phyloP scores from a whole-genome alignment of 441 rosid species.

The Capsella rubella region DNA sequence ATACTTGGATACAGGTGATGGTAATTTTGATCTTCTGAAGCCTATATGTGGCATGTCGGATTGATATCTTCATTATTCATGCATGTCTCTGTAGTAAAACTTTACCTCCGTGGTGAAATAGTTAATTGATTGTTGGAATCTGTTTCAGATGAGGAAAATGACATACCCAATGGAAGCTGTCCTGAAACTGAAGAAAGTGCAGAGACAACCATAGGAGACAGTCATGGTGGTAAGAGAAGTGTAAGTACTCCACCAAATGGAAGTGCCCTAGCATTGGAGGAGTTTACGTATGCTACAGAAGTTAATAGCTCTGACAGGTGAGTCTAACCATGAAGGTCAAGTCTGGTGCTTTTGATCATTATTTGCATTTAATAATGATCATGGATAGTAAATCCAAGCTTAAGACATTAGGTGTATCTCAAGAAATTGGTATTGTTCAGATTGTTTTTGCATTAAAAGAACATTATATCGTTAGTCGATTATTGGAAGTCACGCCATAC shows the following conservation, averaged over 20 bases:
- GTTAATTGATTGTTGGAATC: constrained; percentile 44
- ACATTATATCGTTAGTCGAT: neutral
- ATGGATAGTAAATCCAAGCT: neutral
- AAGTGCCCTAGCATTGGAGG: constrained; percentile 46
- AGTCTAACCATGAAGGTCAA: constrained; percentile 41
- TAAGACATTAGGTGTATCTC: neutral
- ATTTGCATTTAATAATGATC: constrained; percentile 13
- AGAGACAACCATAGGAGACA: constrained; percentile 41
- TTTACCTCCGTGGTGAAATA: constrained; percentile 37
- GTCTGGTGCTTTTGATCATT: constrained; percentile 26
- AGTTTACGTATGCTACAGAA: constrained; percentile 45
- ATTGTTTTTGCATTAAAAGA: neutral
- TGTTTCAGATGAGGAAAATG: constrained; percentile 54
- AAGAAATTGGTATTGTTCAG: neutral
- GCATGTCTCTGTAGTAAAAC: constrained; percentile 20
- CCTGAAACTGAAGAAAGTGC: constrained; percentile 37
- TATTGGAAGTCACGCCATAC: neutral
- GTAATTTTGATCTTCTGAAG: constrained; percentile 48
- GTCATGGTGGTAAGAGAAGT: constrained; percentile 35
- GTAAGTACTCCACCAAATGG: constrained; percentile 48
- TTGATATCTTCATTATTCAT: neutral
- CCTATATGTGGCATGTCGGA: constrained; percentile 3
- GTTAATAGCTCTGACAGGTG: constrained; percentile 52
- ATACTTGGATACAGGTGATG: constrained; percentile 64
- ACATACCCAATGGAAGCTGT: constrained; percentile 40